Evolutionary conservation across 2,329 filamentous ascomycete genomes (phyloP), one percentile per base, ranked within the genome.

Genomic region (Colletotrichum echinochloae): DNA sequence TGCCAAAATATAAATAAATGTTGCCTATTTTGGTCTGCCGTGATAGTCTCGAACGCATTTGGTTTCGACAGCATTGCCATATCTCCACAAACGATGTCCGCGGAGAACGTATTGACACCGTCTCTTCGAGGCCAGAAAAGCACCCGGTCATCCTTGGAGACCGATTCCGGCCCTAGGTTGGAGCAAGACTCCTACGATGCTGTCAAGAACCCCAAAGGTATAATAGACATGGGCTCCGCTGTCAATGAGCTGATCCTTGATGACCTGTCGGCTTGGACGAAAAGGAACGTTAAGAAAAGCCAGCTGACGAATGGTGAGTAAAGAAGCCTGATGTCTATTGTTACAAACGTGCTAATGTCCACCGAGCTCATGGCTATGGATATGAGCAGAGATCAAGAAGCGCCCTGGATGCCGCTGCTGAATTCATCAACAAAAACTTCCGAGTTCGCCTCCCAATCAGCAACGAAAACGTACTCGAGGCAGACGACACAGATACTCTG

Each of bases 351-450:
- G 20, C 35, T 33, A 9, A 64, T 5, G 5, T 12, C 5, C 18
- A 11, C 14, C 30, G 7, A 69, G 66, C 46, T 48, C 48, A 60
- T 16, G 66, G 61, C 9, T 55, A 55, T 9, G 41, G 35, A 33
- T 39, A 60, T 16, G 30, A 20, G 1, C 54, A 48, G 37, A 46
- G 39, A 8, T 64, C 52, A 5, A 23, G 54, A 0, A 60, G 37
- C 11, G 30, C 68, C 0, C 46, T 52, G 5, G 30, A 33, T 11
- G 46, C 59, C 20, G 64, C 52, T 4, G 59, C 68, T 7, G 30
- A 23, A 7, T 71, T 71, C 48, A 62, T 71, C 46, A 71, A 54
- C 37, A 46, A 67, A 3, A 30, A 68, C 56, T 68, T 68, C 54
- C 23, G 46, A 41, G 59, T 54, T 52, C 59, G 64, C 39, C 49